phyloP scores from a whole-genome alignment of 495 filamentous ascomycete genomes.

The Delitschia confertaspora region DNA sequence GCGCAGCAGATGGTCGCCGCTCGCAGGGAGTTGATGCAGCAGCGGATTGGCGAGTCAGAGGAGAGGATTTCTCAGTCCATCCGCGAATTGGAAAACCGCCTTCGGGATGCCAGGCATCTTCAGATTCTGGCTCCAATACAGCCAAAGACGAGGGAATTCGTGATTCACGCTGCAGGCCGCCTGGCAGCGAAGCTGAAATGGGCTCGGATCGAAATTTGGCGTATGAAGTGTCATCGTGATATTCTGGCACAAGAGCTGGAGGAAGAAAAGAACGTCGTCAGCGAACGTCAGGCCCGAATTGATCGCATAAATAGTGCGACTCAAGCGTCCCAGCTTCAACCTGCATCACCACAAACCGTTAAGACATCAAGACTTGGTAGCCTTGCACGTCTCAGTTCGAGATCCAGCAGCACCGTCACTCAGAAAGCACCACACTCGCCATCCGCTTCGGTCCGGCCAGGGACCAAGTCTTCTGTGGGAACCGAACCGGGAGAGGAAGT shows the following conservation, averaged over 20 bases:
- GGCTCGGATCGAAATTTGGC: slow-evolving; percentile 89
- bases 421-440: slow-evolving; percentile 23
- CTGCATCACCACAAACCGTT: slow-evolving; percentile 9
- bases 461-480: slow-evolving; percentile 24
- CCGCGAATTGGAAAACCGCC: slow-evolving; percentile 67
- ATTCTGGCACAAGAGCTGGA: slow-evolving; percentile 77
- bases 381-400: slow-evolving; percentile 30
- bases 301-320: slow-evolving; percentile 10
- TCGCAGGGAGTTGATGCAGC: slow-evolving; percentile 67
- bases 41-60: slow-evolving; percentile 75
- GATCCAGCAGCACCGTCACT: slow-evolving; percentile 21
- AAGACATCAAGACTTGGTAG: slow-evolving; percentile 22
- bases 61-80: slow-evolving; percentile 66
- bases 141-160: slow-evolving; percentile 72
- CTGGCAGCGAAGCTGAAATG: slow-evolving; percentile 88
- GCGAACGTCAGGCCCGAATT: slow-evolving; percentile 14
- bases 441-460: slow-evolving; percentile 20
- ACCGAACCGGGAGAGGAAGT: slow-evolving; percentile 29
- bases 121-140: slow-evolving; percentile 83
- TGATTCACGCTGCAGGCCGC: slow-evolving; percentile 73
- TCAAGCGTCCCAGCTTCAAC: slow-evolving; percentile 13
- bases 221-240: slow-evolving; percentile 79
- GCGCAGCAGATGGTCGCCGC: slow-evolving; percentile 73
- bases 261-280: slow-evolving; percentile 48
- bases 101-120: slow-evolving; percentile 89